phyloP scores from a whole-genome alignment of 495 filamentous ascomycete species.

The Viridothelium virens region DNA sequence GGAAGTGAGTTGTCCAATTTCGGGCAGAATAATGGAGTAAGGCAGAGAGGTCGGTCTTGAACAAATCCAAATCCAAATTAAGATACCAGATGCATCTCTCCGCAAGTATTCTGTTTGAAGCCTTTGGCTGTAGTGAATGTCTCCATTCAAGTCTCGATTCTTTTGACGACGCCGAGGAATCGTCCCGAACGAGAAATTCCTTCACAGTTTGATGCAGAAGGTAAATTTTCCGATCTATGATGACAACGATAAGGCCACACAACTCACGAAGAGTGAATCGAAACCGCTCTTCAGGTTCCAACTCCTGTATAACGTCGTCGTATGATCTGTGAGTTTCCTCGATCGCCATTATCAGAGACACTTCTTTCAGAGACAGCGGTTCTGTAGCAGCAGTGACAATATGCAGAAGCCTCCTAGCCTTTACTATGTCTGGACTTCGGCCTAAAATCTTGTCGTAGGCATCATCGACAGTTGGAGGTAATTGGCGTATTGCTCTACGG shows the following conservation, averaged over 20 bases:
- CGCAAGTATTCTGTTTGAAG: neutral
- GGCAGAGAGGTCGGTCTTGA: neutral
- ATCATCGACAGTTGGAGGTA: slow-evolving; percentile 35
- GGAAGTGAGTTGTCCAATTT: neutral
- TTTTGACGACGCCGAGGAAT: neutral
- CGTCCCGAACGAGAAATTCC: slow-evolving; percentile 24
- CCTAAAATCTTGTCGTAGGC: slow-evolving; percentile 41
- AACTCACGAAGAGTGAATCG: slow-evolving; percentile 27
- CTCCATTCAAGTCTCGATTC: neutral
- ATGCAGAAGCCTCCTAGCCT: slow-evolving; percentile 34
- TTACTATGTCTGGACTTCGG: slow-evolving; percentile 23
- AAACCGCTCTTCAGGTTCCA: slow-evolving; percentile 20
- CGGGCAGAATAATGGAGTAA: neutral
- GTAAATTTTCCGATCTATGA: slow-evolving; percentile 20
- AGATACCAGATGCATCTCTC: slow-evolving; percentile 10
- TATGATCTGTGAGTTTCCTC: slow-evolving; percentile 22
- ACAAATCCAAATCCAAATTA: neutral
- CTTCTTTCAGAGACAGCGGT: slow-evolving; percentile 39
- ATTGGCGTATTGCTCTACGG: slow-evolving; percentile 18
- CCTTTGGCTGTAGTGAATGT: neutral
- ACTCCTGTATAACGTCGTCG: slow-evolving; percentile 21
- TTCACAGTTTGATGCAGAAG: slow-evolving; percentile 31
- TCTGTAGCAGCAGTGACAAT: slow-evolving; percentile 37
- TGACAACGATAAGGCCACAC: slow-evolving; percentile 29
- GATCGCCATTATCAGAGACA: slow-evolving; percentile 36